These are phyloP conservation scores for Aspergillus alliaceus DNA, from an alignment of 2,329 filamentous ascomycete species.

Conservation along the genomic window DNA sequence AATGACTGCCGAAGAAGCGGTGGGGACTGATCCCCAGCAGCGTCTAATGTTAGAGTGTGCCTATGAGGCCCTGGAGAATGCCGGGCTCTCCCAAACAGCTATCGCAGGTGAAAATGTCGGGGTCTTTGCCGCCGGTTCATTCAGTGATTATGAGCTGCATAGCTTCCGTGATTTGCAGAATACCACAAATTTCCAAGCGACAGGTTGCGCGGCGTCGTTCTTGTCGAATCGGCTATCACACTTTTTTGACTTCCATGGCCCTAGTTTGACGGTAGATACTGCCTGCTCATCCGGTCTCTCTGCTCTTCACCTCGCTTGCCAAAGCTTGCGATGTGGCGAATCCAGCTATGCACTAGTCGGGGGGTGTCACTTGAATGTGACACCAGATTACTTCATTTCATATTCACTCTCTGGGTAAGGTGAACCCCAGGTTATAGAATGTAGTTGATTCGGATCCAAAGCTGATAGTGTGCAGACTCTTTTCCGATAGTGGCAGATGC, in stretches of 20 bases:
- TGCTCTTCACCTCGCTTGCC: constrained; percentile 28
- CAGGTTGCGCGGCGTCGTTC: constrained; percentile 16
- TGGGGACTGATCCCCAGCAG: constrained; percentile 25
- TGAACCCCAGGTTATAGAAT: not conserved
- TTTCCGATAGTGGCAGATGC: not conserved
- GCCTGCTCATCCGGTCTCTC: constrained; percentile 26
- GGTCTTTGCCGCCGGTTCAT: not conserved
- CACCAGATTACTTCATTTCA: not conserved
- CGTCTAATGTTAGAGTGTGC: constrained; percentile 24
- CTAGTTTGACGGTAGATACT: constrained; percentile 28
- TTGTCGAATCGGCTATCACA: constrained; percentile 30
- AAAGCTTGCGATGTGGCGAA: constrained; percentile 27
- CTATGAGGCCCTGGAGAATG: constrained; percentile 43
- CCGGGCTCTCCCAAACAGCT: constrained; percentile 20
- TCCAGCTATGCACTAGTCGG: not conserved
- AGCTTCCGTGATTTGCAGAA: not conserved
- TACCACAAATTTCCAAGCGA: constrained; percentile 3
- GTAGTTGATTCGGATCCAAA: not conserved
- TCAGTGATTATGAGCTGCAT: not conserved
- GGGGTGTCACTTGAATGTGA: not conserved
- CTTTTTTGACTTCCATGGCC: constrained; percentile 29
- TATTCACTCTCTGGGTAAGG: not conserved
- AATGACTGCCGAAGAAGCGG: constrained; percentile 19
- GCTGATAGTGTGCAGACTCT: constrained; percentile 1
- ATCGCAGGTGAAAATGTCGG: not conserved